phyloP scores from a whole-genome alignment of 2,329 filamentous ascomycete genomes.

The Graphiopsis chlorocephala region DNA sequence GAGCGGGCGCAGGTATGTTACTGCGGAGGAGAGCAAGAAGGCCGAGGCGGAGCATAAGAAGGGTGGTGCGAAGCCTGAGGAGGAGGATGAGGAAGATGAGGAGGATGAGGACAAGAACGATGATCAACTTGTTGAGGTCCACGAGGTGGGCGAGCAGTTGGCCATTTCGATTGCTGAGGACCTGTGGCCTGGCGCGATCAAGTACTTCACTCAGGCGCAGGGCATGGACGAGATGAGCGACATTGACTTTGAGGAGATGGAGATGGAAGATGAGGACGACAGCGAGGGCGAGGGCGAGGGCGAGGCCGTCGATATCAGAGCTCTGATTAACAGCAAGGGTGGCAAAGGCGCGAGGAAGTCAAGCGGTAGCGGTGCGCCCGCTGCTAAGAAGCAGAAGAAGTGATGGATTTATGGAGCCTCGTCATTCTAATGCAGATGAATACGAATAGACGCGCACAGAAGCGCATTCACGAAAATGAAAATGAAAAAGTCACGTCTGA shows the following conservation, averaged over 20 bases:
- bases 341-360: conserved; percentile 37
- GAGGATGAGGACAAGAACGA: conserved; percentile 62
- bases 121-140: conserved; percentile 74
- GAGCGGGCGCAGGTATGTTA: conserved; percentile 62
- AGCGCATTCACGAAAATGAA: neutral
- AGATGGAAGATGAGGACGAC: conserved; percentile 53
- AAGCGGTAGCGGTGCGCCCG: conserved; percentile 35
- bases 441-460: neutral
- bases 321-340: conserved; percentile 45
- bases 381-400: conserved; percentile 40
- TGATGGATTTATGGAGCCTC: neutral
- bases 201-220: conserved; percentile 76
- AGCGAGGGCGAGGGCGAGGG: conserved; percentile 47
- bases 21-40: conserved; percentile 66
- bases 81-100: conserved; percentile 48
- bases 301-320: conserved; percentile 47
- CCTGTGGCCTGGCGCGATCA: conserved; percentile 81
- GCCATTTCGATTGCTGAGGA: conserved; percentile 81
- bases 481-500: neutral
- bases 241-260: conserved; percentile 63
- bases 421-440: neutral
- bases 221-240: conserved; percentile 69
- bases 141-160: conserved; percentile 80
- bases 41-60: conserved; percentile 61
- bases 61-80: conserved; percentile 49